Base-by-base conservation (phyloP, 306 rosid genomes). In the Pterocarpus santalinus region DNA sequence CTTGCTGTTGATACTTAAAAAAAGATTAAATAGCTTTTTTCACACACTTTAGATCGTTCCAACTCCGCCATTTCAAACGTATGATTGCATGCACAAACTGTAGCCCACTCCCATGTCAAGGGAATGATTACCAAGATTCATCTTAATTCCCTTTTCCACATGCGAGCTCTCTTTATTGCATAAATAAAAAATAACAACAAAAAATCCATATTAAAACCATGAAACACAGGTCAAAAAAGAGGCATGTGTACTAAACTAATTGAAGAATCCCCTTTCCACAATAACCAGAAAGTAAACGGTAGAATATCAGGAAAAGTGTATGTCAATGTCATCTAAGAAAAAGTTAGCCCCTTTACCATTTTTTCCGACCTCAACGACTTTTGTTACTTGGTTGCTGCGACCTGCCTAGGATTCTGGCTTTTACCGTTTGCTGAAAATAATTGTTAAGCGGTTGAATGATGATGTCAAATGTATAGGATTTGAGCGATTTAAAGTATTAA, bases 61-160 rank as follows among this genome's bases (percentile, higher is more conserved):
- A 43, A 22, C 60, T 14, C 4, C 52, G 0, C 36, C 72, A 9
- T 8, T 43, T 64, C 62, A 47, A 65, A 47, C 16, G 39, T 34
- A 79, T 79, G 33, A 79, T 69, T 44, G 39, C 82, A 69, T 79
- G 82, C 77, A 79, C 63, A 61, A 58, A 47, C 64, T 58, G 1
- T 46, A 43, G 46, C 30, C 46, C 30, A 16, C 76, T 57, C 44
- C 71, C 63, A 69, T 70, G 77, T 61, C 17, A 69, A 60, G 11
- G 22, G 64, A 79, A 79, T 79, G 17, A 79, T 70, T 79, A 34
- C 69, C 12, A 15, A 41, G 5, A 39, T 14, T 68, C 15, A 28
- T 67, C 43, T 14, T 55, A 60, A 33, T 44, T 17, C 28, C 39
- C 28, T 8, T 57, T 77, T 66, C 4, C 30, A n/a, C 38, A 28